phyloP scores from a whole-genome alignment of 352 stramenopile species.

The Phytophthora melonis region DNA sequence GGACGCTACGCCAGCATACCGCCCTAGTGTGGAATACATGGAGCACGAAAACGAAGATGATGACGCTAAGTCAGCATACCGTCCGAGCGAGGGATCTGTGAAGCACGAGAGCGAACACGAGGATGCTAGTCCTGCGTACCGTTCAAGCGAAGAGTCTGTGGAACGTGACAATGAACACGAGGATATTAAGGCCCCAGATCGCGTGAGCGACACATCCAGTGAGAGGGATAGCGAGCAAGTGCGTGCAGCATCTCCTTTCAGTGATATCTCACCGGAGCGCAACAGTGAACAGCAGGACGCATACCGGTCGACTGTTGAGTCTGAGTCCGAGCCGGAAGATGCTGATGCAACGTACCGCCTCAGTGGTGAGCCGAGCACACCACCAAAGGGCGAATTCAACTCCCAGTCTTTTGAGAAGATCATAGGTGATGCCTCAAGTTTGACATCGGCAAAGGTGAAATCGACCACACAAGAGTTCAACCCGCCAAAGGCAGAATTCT shows the following conservation, averaged over 20 bases:
- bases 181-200: no score
- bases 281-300: neutral
- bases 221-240: neutral
- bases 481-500: slow-evolving; percentile 24
- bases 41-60: neutral
- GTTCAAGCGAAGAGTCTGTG: no score
- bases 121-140: no score
- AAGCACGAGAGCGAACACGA: no score
- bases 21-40: slow-evolving; percentile 18
- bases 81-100: neutral
- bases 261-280: neutral
- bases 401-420: neutral
- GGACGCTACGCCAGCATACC: neutral
- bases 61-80: neutral
- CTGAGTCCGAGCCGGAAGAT: slow-evolving; percentile 17
- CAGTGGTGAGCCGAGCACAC: slow-evolving; percentile 24
- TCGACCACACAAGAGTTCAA: slow-evolving; percentile 16
- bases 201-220: neutral
- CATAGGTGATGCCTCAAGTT: slow-evolving; percentile 3
- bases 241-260: neutral
- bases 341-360: slow-evolving; percentile 10
- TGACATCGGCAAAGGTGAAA: no score
- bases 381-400: slow-evolving; percentile 4
- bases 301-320: slow-evolving; percentile 5
- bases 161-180: neutral